A percentile compares a stretch with the other conserved stretches of the same genome.
These are phyloP conservation scores for Dactylellina parvicollis DNA, from an alignment of 2,329 filamentous ascomycete genomes.

Conservation along the genomic window DNA sequence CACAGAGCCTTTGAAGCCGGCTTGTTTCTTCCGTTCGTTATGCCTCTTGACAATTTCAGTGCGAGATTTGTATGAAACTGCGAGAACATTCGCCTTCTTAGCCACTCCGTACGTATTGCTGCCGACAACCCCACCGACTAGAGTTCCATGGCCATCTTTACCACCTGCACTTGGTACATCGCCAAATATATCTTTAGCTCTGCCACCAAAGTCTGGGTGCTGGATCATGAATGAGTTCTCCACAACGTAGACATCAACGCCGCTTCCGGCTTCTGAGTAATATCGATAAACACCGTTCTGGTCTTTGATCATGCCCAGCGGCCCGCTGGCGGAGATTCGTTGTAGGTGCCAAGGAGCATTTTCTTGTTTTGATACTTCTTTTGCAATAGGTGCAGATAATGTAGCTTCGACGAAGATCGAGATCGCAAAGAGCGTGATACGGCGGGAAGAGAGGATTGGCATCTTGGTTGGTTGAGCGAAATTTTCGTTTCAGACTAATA, in stretches of 20 bases:
- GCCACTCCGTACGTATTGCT: conserved; percentile 13
- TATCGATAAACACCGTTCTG: conserved; percentile 9
- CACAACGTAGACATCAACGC: conserved; percentile 22
- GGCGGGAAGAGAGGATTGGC: neutral
- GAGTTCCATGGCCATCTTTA: conserved; percentile 9
- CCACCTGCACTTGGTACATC: neutral
- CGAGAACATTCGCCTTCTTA: conserved; percentile 23
- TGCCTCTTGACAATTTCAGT: conserved; percentile 6
- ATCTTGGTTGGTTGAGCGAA: neutral
- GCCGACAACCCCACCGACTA: conserved; percentile 2
- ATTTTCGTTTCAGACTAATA: too few relatives aligned
- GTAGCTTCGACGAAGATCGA: neutral
- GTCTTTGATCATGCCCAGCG: neutral
- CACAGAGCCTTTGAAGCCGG: conserved; percentile 7
- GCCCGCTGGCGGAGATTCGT: conserved; percentile 7
- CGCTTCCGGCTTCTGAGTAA: conserved; percentile 5
- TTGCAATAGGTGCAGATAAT: neutral
- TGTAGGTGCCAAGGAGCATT: conserved; percentile 9
- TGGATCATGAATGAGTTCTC: neutral
- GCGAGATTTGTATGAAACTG: neutral
- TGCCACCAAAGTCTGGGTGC: conserved; percentile 12
- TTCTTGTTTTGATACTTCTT: conserved; percentile 10
- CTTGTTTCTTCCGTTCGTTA: neutral
- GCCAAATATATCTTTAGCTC: conserved; percentile 9
- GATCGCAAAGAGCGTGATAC: neutral